These are phyloP conservation scores for Trichoderma oligosporum DNA, from an alignment of 2,329 filamentous ascomycete species.

Conservation along the genomic window DNA sequence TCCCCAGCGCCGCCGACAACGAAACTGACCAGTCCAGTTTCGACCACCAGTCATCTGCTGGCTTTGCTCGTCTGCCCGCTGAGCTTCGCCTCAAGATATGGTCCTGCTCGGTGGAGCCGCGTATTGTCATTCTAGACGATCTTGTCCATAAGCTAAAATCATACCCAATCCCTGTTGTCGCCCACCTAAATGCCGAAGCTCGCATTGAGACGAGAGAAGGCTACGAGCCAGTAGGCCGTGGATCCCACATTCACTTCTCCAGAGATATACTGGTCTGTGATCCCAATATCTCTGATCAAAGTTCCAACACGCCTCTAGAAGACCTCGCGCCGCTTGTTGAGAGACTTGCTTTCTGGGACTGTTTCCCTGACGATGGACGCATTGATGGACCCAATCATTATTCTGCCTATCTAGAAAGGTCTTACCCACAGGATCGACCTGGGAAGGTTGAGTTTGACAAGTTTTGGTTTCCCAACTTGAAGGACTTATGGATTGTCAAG, in stretches of 20 bases:
- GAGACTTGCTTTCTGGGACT: constrained; percentile 39
- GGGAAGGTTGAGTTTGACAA: constrained; percentile 37
- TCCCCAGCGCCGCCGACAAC: constrained; percentile 12
- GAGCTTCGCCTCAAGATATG: constrained; percentile 40
- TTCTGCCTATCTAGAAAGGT: constrained; percentile 34
- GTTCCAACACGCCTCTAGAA: constrained; percentile 32
- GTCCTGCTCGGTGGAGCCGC: constrained; percentile 36
- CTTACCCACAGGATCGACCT: constrained; percentile 31
- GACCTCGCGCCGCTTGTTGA: constrained; percentile 33
- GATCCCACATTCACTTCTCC: constrained; percentile 37
- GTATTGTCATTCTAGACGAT: constrained; percentile 36
- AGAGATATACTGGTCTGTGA: constrained; percentile 39
- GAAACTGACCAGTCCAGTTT: constrained; percentile 10
- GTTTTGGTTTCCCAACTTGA: constrained; percentile 39
- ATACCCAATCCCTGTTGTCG: constrained; percentile 36
- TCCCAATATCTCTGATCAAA: constrained; percentile 35
- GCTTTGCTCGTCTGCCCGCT: constrained; percentile 32
- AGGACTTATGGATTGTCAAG: constrained; percentile 40
- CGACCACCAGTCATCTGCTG: constrained; percentile 4
- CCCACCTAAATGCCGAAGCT: constrained; percentile 37
- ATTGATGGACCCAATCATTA: constrained; percentile 35
- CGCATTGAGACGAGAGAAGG: constrained; percentile 34
- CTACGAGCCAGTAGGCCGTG: constrained; percentile 35
- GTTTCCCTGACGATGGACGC: constrained; percentile 37
- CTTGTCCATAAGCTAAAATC: constrained; percentile 30